These are phyloP conservation scores for Globisporangium nodosum DNA, from an alignment of 352 stramenopile genomes.

Conservation along the genomic window DNA sequence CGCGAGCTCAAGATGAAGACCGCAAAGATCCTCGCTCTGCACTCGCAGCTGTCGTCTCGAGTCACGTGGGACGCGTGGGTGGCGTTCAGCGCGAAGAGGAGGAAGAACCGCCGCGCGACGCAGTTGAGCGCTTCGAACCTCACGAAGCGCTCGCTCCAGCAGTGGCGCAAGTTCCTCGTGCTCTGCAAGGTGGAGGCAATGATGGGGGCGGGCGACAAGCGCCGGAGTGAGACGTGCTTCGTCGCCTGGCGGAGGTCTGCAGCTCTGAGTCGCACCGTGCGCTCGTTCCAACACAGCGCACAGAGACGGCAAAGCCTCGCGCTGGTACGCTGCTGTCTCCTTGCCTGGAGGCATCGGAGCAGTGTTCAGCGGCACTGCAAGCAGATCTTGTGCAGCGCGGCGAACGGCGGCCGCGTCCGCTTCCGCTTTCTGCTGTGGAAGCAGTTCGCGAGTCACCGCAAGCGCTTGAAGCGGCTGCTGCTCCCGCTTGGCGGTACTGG, in stretches of 20 bases:
- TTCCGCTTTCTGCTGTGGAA: conserved; percentile 58
- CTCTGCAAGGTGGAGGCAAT: conserved; percentile 48
- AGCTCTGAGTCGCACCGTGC: conserved; percentile 14
- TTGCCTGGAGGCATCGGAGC: conserved; percentile 30
- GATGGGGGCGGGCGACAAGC: conserved; percentile 25
- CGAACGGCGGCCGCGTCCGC: conserved; percentile 26
- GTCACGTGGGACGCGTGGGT: conserved; percentile 30
- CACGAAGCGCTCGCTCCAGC: conserved; percentile 8
- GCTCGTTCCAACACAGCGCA: conserved; percentile 16
- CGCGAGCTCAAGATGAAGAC: conserved; percentile 18
- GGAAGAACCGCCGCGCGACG: conserved; percentile 12
- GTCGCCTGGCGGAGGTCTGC: conserved; percentile 40
- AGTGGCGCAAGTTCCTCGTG: conserved; percentile 40
- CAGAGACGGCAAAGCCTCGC: conserved; percentile 5
- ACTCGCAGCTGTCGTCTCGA: conserved; percentile 21
- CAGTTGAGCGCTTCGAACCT: conserved; percentile 10
- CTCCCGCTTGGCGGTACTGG: not conserved
- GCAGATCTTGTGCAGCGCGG: conserved; percentile 30
- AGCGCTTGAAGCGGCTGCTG: conserved; percentile 22
- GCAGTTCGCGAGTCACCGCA: conserved; percentile 23
- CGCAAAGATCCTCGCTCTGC: conserved; percentile 19
- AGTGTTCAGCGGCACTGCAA: conserved; percentile 21
- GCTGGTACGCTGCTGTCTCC: conserved; percentile 17
- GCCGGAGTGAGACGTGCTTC: conserved; percentile 23
- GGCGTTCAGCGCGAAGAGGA: conserved; percentile 9